phyloP scores from a whole-genome alignment of 305 asterid genomes.

The Stenogyne calaminthoides region DNA sequence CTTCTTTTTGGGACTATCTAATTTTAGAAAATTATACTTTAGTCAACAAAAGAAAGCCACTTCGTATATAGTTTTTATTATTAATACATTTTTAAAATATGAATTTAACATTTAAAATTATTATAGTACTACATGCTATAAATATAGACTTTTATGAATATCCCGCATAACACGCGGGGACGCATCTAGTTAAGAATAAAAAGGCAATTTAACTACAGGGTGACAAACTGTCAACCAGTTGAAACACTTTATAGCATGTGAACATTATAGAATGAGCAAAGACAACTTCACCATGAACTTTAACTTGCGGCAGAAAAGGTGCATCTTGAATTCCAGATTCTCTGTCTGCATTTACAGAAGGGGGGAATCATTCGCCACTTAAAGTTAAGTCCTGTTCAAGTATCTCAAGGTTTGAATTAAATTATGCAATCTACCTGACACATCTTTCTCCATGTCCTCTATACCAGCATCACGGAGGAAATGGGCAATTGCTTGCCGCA shows the following conservation, averaged over 20 bases:
- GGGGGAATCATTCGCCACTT: slow-evolving; percentile 11
- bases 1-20: too few relatives aligned
- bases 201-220: background rate
- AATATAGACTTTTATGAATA: too few relatives aligned
- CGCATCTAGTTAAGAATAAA: background rate
- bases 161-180: too few relatives aligned
- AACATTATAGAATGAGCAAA: slow-evolving; percentile 21
- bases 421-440: slow-evolving; percentile 52
- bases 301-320: too few relatives aligned
- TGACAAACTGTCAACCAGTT: background rate
- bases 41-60: too few relatives aligned
- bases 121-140: too few relatives aligned
- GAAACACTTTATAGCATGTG: background rate
- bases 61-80: too few relatives aligned
- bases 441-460: slow-evolving; percentile 56
- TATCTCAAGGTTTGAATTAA: slow-evolving; percentile 12
- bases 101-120: too few relatives aligned
- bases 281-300: slow-evolving; percentile 37
- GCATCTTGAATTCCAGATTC: slow-evolving; percentile 81
- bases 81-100: too few relatives aligned
- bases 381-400: background rate
- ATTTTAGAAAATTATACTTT: too few relatives aligned
- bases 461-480: slow-evolving; percentile 53
- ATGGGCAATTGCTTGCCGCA: slow-evolving; percentile 69
- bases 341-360: slow-evolving; percentile 60